Evolutionary conservation across 352 stramenopile genomes (phyloP).

Genomic region (Phytophthora hibernalis): DNA sequence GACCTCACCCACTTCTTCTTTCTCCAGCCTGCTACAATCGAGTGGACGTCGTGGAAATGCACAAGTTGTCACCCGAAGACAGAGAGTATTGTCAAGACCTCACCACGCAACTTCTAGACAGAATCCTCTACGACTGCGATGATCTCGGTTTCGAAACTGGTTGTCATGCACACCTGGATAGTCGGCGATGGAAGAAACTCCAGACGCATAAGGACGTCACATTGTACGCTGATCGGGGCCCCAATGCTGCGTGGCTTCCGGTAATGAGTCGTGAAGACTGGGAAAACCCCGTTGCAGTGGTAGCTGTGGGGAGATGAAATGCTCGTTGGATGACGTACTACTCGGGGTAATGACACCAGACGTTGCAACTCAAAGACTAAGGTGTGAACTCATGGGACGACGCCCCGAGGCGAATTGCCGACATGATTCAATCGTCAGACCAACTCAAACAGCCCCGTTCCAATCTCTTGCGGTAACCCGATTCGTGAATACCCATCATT

Average conservation of each 20-base stretch:
- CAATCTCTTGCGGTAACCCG: slow-evolving; percentile 23
- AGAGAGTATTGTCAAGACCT: slow-evolving; percentile 24
- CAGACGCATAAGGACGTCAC: slow-evolving; percentile 23
- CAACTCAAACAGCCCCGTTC: slow-evolving; percentile 10
- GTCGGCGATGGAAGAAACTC: slow-evolving; percentile 31
- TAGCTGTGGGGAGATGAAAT: slow-evolving; percentile 24
- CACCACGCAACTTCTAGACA: slow-evolving; percentile 27
- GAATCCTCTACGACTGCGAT: slow-evolving; percentile 26
- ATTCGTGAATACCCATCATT: slow-evolving; percentile 22
- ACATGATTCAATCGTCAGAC: slow-evolving; percentile 11
- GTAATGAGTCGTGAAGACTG: slow-evolving; percentile 23
- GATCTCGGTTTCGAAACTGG: slow-evolving; percentile 20
- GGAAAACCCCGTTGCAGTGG: slow-evolving; percentile 26
- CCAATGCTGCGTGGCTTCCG: slow-evolving; percentile 29
- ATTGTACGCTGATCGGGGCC: slow-evolving; percentile 28
- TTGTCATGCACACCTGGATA: slow-evolving; percentile 19
- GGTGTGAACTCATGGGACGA: slow-evolving; percentile 18
- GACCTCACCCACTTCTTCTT: slow-evolving; percentile 17
- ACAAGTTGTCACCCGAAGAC: slow-evolving; percentile 19
- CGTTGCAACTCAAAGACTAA: slow-evolving; percentile 22
- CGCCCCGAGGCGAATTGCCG: slow-evolving; percentile 21
- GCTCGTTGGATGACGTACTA: slow-evolving; percentile 28
- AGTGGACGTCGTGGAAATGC: slow-evolving; percentile 10
- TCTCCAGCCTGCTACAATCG: not conserved
- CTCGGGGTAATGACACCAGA: slow-evolving; percentile 18